A percentile compares a stretch with the other conserved stretches of the same genome.
Conservation (phyloP, 768 basidiomycete species). For the Erythrobasidium yunnanense region DNA sequence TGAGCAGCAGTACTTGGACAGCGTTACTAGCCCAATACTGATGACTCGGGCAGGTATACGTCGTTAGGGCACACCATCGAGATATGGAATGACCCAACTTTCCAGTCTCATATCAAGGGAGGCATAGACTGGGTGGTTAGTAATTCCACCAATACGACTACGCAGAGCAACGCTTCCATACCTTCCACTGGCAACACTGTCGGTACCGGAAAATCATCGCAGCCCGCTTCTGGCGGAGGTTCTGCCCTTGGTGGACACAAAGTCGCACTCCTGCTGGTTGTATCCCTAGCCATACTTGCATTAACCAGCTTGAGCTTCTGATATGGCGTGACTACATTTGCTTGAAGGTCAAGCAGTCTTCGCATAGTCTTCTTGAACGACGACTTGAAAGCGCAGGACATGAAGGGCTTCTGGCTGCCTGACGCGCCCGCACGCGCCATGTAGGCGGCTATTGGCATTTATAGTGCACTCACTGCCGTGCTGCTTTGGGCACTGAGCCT, state of each 20-base stretch:
- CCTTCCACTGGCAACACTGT: background rate
- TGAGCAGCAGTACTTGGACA: background rate
- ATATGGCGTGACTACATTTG: no score
- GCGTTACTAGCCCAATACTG: background rate
- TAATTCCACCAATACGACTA: conserved; percentile 1
- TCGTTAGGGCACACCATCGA: background rate
- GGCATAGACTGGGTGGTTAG: conserved; percentile 14
- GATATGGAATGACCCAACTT: conserved; percentile 2
- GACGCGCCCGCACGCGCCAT: no score
- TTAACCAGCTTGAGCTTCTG: background rate
- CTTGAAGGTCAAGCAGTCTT: no score
- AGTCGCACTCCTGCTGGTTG: background rate
- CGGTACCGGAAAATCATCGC: background rate
- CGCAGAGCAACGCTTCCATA: background rate
- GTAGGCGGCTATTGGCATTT: no score
- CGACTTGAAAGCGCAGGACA: no score
- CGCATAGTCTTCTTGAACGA: no score
- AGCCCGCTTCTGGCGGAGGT: background rate
- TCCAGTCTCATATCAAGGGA: conserved; percentile 12
- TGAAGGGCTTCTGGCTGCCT: no score
- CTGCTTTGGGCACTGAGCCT: no score
- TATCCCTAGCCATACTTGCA: background rate
- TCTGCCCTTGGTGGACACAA: background rate
- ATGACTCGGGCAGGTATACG: background rate
- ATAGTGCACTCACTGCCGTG: no score